These are phyloP conservation scores for Mycocentrospora acerina DNA, from an alignment of 2,329 filamentous ascomycete species.

Conservation along the genomic window DNA sequence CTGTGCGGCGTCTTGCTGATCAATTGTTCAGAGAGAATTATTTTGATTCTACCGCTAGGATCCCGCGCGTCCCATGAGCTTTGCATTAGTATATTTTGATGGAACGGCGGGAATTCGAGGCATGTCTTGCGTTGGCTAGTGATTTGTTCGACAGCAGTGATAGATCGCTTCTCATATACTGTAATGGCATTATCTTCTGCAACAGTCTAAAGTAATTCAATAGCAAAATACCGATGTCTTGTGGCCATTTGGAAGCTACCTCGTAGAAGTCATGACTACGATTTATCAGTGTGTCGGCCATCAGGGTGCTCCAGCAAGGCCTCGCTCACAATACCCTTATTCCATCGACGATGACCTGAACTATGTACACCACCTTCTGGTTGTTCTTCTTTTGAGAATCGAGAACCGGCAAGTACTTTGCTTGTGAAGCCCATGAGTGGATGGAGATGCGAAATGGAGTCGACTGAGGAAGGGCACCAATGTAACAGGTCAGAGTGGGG, in stretches of 20 bases:
- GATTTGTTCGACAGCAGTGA: conserved; percentile 46
- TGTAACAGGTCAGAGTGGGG: conserved; percentile 36
- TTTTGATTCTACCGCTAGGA: conserved; percentile 71
- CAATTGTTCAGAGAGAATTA: conserved; percentile 71
- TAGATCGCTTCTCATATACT: conserved; percentile 31
- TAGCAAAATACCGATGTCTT: conserved; percentile 29
- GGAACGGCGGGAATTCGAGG: conserved; percentile 73
- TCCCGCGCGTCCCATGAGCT: conserved; percentile 72
- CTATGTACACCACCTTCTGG: conserved; percentile 29
- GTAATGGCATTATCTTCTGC: background rate
- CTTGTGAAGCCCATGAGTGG: conserved; percentile 33
- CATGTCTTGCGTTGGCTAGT: conserved; percentile 52
- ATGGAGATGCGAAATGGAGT: conserved; percentile 39
- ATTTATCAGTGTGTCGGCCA: conserved; percentile 25
- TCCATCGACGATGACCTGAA: conserved; percentile 34
- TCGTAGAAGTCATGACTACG: conserved; percentile 33
- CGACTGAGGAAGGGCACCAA: conserved; percentile 24
- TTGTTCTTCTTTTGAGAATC: conserved; percentile 24
- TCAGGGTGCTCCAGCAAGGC: background rate
- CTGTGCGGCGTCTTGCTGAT: conserved; percentile 44
- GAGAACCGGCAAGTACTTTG: conserved; percentile 29
- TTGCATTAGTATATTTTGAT: conserved; percentile 67
- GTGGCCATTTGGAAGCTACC: conserved; percentile 27
- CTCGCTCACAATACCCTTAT: conserved; percentile 30
- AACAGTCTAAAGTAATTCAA: no score